Base-by-base conservation (phyloP, 805 yeast genomes). In the Zygoascus biomembranicola region DNA sequence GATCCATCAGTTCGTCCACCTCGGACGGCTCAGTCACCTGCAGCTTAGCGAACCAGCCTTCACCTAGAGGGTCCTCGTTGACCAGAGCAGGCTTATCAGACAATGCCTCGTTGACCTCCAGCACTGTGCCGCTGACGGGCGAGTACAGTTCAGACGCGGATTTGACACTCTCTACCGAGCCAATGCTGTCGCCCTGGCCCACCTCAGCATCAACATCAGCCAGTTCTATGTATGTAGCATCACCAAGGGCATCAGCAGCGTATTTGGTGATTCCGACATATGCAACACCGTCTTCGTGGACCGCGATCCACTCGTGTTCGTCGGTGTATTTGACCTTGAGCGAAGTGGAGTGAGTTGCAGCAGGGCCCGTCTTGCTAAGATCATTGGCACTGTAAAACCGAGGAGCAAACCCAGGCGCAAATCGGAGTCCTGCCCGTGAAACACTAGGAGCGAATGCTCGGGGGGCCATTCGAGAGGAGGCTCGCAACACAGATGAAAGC, bases 191-290 rank as follows among this genome's bases (percentile, higher is more conserved):
- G 50, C 95, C 95, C 49, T 77, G 76, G 54, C 75, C 82, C 53
- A 84, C 75, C 32, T 66, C 73, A 43, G 76, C 78, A 43, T 84
- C 87, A 42, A 78, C 79, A 61, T 84, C 90, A 47, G 96, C 95
- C 61, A 92, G 77, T 72, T 94, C 99, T 55, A 90, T 85, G 68
- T 77, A 94, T 3, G 98, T 95, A 53, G 95, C 95, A 71, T 94
- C 99, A 46, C 99, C 99, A 57, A 94, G 79, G 8, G 98, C 95
- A 65, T 90, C 96, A 20, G 97, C 85, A 18, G 99, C 99, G 67
- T 94, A 90, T 63, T 80, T 81, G 54, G 99, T 90, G 70, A 94
- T 89, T 32, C 99, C 99, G 53, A 92, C 76, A 63, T 84, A 90
- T 1, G 92, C 71, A 44, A 83, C 76, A 56, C 87, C 87, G 70